A percentile compares a stretch with the other conserved stretches of the same genome.
Evolutionary conservation across 352 stramenopile species (phyloP).

Genomic region (Peronospora destructor): DNA sequence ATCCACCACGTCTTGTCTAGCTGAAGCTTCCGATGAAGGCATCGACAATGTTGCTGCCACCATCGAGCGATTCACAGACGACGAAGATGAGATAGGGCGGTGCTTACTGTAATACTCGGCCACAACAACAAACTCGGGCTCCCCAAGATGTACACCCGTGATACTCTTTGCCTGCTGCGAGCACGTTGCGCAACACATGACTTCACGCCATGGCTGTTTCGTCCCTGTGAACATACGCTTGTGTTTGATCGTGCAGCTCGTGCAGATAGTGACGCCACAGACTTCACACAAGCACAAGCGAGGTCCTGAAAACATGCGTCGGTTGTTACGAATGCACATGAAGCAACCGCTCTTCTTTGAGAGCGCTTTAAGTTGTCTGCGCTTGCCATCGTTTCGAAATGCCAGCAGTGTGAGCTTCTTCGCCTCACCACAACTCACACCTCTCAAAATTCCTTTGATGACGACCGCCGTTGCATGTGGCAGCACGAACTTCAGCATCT

Average conservation of each 20-base stretch:
- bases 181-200: conserved; percentile 32
- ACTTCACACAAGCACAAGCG: conserved; percentile 32
- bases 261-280: conserved; percentile 38
- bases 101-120: conserved; percentile 24
- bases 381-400: conserved; percentile 8
- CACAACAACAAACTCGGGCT: conserved; percentile 23
- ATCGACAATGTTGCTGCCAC: conserved; percentile 4
- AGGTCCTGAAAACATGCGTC: conserved; percentile 11
- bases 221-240: conserved; percentile 28
- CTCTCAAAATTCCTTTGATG: conserved; percentile 23
- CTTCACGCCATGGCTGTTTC: conserved; percentile 11
- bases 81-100: not conserved
- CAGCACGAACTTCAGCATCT: conserved; percentile 16
- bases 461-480: conserved; percentile 22
- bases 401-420: conserved; percentile 46
- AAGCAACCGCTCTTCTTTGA: conserved; percentile 23
- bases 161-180: conserved; percentile 25
- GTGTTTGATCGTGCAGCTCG: conserved; percentile 45
- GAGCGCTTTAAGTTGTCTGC: conserved; percentile 3
- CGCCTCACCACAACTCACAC: conserved; percentile 26
- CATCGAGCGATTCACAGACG: conserved; percentile 4
- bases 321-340: conserved; percentile 23
- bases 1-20: conserved; percentile 3
- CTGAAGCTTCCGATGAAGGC: conserved; percentile 8
- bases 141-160: conserved; percentile 15